Evolutionary conservation across 306 rosid genomes (phyloP).

Genomic region (Potentilla sterilis): DNA sequence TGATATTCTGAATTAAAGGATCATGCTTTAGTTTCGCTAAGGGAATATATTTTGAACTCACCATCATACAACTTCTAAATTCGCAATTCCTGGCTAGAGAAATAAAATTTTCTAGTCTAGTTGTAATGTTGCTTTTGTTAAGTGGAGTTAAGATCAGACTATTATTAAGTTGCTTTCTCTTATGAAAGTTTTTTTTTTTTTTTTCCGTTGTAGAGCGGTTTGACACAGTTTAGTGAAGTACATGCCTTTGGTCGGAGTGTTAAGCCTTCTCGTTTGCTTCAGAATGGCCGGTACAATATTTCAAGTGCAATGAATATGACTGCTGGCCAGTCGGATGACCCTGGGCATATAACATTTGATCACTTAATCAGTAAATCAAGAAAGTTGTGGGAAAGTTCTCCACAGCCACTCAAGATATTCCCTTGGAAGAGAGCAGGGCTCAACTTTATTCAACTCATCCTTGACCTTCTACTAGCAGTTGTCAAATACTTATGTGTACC

Average conservation of each 20-base stretch:
- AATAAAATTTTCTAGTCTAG: neutral
- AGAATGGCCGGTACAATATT: constrained; percentile 32
- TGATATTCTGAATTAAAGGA: neutral
- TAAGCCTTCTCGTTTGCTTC: constrained; percentile 34
- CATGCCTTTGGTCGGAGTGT: constrained; percentile 25
- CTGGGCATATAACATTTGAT: constrained; percentile 40
- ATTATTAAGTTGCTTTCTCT: neutral
- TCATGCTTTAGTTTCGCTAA: neutral
- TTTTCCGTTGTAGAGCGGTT: constrained; percentile 27
- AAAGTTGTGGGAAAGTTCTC: constrained; percentile 74
- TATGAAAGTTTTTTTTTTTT: constrained; percentile 3
- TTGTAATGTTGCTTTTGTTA: neutral
- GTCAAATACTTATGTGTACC: constrained; percentile 70
- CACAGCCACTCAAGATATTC: constrained; percentile 75
- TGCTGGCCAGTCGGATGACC: constrained; percentile 60
- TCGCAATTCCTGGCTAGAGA: neutral
- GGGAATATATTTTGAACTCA: neutral
- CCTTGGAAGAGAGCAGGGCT: constrained; percentile 69
- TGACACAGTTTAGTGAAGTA: constrained; percentile 24
- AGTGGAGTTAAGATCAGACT: neutral
- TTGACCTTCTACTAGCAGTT: constrained; percentile 65
- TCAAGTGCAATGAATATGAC: constrained; percentile 63
- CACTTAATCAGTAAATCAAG: constrained; percentile 40
- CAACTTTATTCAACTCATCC: constrained; percentile 65
- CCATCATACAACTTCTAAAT: neutral